Evolutionary conservation across 2,329 filamentous ascomycete species (phyloP).

Genomic region (Apiospora malaysiana): DNA sequence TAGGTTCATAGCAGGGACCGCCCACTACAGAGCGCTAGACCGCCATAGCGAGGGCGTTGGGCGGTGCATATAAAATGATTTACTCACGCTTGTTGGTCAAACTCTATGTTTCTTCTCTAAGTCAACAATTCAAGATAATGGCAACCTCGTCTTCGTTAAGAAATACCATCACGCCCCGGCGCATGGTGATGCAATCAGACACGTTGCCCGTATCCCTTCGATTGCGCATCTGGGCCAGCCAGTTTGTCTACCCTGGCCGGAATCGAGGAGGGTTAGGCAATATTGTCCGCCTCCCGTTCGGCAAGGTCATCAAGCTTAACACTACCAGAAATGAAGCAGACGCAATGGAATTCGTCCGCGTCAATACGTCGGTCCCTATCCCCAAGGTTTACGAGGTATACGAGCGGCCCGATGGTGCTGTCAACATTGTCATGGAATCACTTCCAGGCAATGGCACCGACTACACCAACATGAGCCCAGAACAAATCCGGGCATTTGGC

Average conservation of each 20-base stretch:
- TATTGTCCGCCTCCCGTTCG: neutral
- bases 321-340: neutral
- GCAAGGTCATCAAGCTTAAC: constrained; percentile 2
- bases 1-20: too few relatives aligned
- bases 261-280: neutral
- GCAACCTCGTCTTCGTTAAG: neutral
- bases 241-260: neutral
- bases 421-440: constrained; percentile 9
- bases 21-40: too few relatives aligned
- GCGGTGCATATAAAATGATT: neutral
- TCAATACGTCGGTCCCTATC: constrained; percentile 8
- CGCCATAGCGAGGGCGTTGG: neutral
- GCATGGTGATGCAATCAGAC: neutral
- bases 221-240: neutral
- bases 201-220: neutral
- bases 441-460: neutral
- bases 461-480: neutral
- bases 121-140: neutral
- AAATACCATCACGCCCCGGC: neutral
- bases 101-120: neutral
- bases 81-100: neutral
- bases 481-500: neutral
- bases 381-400: constrained; percentile 3
- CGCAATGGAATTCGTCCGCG: neutral
- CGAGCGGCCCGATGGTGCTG: constrained; percentile 6